Base-by-base conservation (phyloP, 1,139 yeast genomes). In the Maudiozyma humilis region DNA sequence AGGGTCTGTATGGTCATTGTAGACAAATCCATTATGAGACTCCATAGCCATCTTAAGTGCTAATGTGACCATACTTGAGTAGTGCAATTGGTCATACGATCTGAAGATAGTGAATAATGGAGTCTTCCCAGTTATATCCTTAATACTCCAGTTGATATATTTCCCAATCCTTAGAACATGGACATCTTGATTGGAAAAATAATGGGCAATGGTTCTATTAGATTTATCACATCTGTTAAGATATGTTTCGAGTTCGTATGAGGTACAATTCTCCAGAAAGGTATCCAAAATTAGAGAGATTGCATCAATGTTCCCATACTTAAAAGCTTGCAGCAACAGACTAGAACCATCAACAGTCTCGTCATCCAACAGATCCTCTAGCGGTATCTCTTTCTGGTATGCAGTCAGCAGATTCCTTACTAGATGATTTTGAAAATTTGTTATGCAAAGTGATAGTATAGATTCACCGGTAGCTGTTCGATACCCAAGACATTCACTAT, bases 101-200 rank as follows among this genome's bases (percentile, higher is more conserved):
- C 96, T 68, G 52, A 87, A 78, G 4, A 86, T 63, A 5, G 86
- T 75, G 61, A 84, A 79, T 13, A 89, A 65, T 0, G 97, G 95
- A 0, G 97, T 86, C 51, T 85, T 87, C 0, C 81, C 79, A 49
- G 75, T 78, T 16, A 55, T 50, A 56, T 91, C 97, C 43, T 73
- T 73, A n/a, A 65, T 58, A 29, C 69, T 73, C 97, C 96, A 91
- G 54, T 82, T 70, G 4, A 86, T 69, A 39, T 67, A 70, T 4
- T 60, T 60, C 0, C 95, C 94, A 17, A 86, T 63, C 31, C 57
- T 58, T 0, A 71, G 65, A 17, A 88, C 72, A 1, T 83, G 57
- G 14, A 69, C 65, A 30, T 73, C 67, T 41, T 79, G 72, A 53
- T 82, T 82, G 51, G 79, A 79, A 18, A 87, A 63, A 54, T 82